Evolutionary conservation across 345 rosid genomes (phyloP), one percentile per base, ranked within the genome.

Genomic region (Clausena lansium): DNA sequence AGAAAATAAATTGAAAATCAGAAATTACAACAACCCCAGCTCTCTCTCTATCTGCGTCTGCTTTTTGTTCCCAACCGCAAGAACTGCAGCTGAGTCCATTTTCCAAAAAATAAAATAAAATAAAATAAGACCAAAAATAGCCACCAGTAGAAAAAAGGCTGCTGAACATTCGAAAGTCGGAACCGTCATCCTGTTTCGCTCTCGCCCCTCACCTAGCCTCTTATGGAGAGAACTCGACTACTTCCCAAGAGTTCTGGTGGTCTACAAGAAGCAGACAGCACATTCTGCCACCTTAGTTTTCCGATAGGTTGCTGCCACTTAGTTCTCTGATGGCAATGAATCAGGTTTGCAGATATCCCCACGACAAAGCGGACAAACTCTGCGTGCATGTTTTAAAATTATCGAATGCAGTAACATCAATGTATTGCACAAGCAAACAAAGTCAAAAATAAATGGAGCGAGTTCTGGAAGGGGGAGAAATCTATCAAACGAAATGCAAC

Each of bases 331-430:
- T 33, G 85, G 69, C 76, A 84, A 79, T 45, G 83, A 62, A 76
- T 85, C 92, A 14, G 89, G 82, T 79, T 85, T 87, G 86, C 99
- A 96, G 41, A 96, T 88, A 84, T 96, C 95, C 24, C 98, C 98
- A 0, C 98, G 97, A 81, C 99, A 96, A 60, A 96, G 91, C 30
- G 97, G 99, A 77, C 99, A 96, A 54, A 96, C 98, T 89, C 99
- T 96, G 91, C 78, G 68, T 63, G 63, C 69, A 81, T 45, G 81
- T 27, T 6, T 59, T 11, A 76, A 39, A 62, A 63, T 77, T 52
- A 75, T 71, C 9, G 50, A 69, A n/a, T 35, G 33, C 71, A 67
- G 67, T 8, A 24, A 57, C 30, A 72, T 77, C 66, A 33, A 33
- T 13, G 38, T 1, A 58, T 38, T 24, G 25, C 50, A 7, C 7